Conservation (phyloP, 129 eudicot species). For the Saussurea involucrata region DNA sequence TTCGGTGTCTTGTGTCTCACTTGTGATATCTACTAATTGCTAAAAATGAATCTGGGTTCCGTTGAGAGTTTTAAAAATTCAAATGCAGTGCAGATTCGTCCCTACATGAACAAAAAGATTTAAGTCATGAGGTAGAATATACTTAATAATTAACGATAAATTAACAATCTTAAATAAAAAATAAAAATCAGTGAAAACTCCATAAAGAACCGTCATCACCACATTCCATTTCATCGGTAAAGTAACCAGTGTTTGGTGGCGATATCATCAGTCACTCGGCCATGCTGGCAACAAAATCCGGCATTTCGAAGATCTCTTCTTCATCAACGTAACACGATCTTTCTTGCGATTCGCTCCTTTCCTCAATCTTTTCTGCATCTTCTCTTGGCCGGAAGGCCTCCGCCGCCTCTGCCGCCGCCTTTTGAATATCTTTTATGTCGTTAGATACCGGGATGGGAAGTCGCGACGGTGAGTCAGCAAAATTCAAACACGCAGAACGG, state of each 20-base stretch:
- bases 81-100: not conserved
- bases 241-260: constrained; percentile 41
- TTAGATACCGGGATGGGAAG: not conserved
- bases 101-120: not conserved
- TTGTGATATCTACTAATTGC: no score
- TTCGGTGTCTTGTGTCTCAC: not conserved
- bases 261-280: constrained; percentile 66
- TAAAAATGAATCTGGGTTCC: not conserved
- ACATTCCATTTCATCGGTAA: constrained; percentile 5
- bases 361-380: not conserved
- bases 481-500: not conserved
- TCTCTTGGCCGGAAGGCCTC: not conserved
- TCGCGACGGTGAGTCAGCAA: not conserved
- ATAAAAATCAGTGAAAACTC: constrained; percentile 17
- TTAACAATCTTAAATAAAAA: not conserved
- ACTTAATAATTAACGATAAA: not conserved
- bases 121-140: not conserved
- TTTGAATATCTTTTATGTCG: not conserved
- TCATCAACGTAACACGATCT: constrained; percentile 32
- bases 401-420: not conserved
- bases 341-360: not conserved
- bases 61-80: not conserved
- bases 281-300: constrained; percentile 50
- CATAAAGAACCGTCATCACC: constrained; percentile 24
- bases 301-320: constrained; percentile 56